phyloP scores from a whole-genome alignment of 768 basidiomycete species.

The Tylopilus sp. region DNA sequence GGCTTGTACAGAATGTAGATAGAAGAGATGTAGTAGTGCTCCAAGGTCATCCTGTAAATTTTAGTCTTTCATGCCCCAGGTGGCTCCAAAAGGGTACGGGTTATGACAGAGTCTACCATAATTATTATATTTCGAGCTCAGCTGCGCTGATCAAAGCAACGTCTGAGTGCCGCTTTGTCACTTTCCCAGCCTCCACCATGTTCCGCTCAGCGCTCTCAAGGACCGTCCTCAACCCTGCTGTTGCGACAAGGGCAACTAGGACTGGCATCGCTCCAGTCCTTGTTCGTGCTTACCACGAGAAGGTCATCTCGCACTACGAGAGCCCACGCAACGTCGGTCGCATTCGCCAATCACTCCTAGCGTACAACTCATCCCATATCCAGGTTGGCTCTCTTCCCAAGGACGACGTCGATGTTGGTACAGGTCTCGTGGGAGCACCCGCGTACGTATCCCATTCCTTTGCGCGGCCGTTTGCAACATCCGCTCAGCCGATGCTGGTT shows the following conservation, averaged over 20 bases:
- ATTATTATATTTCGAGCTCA: constrained; percentile 21
- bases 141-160: constrained; percentile 10
- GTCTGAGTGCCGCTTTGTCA: background rate
- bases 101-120: background rate
- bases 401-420: constrained; percentile 87
- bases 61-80: too few relatives aligned
- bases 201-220: constrained; percentile 61
- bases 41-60: too few relatives aligned
- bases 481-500: constrained; percentile 14
- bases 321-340: constrained; percentile 87
- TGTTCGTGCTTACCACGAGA: constrained; percentile 85
- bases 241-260: constrained; percentile 42
- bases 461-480: constrained; percentile 4
- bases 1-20: too few relatives aligned
- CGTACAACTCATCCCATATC: constrained; percentile 49
- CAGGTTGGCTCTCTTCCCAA: constrained; percentile 97
- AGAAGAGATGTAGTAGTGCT: too few relatives aligned
- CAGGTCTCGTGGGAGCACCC: constrained; percentile 96
- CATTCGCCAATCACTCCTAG: constrained; percentile 30
- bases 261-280: constrained; percentile 46
- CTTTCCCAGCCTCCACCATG: constrained; percentile 50
- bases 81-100: too few relatives aligned
- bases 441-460: constrained; percentile 55
- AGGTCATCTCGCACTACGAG: constrained; percentile 97
- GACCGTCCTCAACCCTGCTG: constrained; percentile 41